Evolutionary conservation across 192 early-diverging fungal genomes (phyloP).

Genomic region (Podila horticola): DNA sequence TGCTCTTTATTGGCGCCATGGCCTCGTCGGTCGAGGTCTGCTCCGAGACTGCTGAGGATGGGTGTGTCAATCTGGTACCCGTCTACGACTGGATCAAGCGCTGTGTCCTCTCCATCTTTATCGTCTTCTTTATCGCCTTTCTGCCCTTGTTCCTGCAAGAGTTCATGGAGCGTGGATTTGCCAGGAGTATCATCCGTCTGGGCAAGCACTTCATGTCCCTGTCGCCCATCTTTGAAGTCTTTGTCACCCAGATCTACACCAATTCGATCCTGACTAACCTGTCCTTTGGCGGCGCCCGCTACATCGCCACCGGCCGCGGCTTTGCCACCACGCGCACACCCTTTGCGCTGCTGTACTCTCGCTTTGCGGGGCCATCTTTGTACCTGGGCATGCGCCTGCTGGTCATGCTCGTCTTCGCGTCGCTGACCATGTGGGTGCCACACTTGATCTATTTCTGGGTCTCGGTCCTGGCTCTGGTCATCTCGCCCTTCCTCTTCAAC

Average conservation of each 20-base stretch:
- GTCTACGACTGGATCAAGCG: conserved; percentile 86
- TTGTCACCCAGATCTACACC: conserved; percentile 88
- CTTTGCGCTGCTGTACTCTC: conserved; percentile 79
- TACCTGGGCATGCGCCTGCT: conserved; percentile 79
- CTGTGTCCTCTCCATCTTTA: conserved; percentile 81
- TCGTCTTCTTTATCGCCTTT: conserved; percentile 85
- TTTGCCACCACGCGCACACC: conserved; percentile 83
- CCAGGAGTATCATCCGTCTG: conserved; percentile 72
- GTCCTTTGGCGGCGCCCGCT: conserved; percentile 84
- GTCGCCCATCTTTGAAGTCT: conserved; percentile 85
- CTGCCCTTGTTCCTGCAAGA: conserved; percentile 86
- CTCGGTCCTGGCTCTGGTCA: conserved; percentile 75
- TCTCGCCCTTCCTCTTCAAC: conserved; percentile 90
- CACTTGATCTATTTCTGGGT: conserved; percentile 87
- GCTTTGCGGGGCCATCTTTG: conserved; percentile 79
- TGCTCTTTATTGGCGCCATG: conserved; percentile 82
- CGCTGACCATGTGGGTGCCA: conserved; percentile 76
- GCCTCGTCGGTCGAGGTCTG: conserved; percentile 69
- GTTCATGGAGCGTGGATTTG: conserved; percentile 85
- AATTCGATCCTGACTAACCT: conserved; percentile 84
- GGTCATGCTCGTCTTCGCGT: conserved; percentile 78
- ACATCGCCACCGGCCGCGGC: conserved; percentile 87
- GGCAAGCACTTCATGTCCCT: conserved; percentile 86
- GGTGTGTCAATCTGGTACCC: conserved; percentile 79
- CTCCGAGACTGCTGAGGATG: conserved; percentile 65